A percentile compares a stretch with the other conserved stretches of the same genome.
phyloP scores from a whole-genome alignment of 192 early-diverging fungal species.

The Thoreauomyces humboldtii region DNA sequence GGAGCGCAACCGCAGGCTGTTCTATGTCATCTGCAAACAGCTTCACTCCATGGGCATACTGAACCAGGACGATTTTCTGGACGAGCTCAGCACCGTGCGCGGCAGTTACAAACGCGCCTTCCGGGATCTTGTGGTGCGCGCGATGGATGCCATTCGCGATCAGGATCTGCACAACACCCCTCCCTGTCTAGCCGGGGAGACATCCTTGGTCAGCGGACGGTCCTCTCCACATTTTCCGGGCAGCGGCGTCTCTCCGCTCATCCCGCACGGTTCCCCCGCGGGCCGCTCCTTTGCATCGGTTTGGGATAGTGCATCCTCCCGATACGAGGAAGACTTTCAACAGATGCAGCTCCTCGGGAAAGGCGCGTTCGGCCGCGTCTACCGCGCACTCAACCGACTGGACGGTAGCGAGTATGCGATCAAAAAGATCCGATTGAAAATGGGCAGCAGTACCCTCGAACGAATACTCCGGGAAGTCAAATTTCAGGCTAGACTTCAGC shows the following conservation, averaged over 20 bases:
- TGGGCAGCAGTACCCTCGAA: slow-evolving; percentile 8
- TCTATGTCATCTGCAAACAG: slow-evolving; percentile 85
- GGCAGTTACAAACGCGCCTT: slow-evolving; percentile 86
- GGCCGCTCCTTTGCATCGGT: not conserved
- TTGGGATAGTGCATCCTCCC: slow-evolving; percentile 30
- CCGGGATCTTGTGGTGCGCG: slow-evolving; percentile 74
- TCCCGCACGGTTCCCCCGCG: not conserved
- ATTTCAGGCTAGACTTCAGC: slow-evolving; percentile 76
- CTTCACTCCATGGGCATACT: slow-evolving; percentile 77
- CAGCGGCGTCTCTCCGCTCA: slow-evolving; percentile 3
- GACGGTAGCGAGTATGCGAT: slow-evolving; percentile 91
- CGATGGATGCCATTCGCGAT: slow-evolving; percentile 61
- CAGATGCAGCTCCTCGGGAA: slow-evolving; percentile 77
- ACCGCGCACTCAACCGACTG: slow-evolving; percentile 76
- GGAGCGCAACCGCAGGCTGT: slow-evolving; percentile 78
- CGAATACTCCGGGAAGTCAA: slow-evolving; percentile 91
- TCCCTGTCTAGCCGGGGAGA: too few species aligned
- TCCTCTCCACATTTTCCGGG: not conserved
- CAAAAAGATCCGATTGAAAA: slow-evolving; percentile 73
- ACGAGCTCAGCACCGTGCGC: slow-evolving; percentile 80
- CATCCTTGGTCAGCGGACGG: too few species aligned
- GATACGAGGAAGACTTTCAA: slow-evolving; percentile 80
- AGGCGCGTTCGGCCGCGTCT: slow-evolving; percentile 92
- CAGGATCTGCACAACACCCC: slow-evolving; percentile 4
- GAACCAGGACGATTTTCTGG: slow-evolving; percentile 59